Percentiles rank a stretch among this genome's conserved stretches.
These are phyloP conservation scores for Thecaphora thlaspeos DNA, from an alignment of 1,284 basidiomycete genomes.

Conservation along the genomic window DNA sequence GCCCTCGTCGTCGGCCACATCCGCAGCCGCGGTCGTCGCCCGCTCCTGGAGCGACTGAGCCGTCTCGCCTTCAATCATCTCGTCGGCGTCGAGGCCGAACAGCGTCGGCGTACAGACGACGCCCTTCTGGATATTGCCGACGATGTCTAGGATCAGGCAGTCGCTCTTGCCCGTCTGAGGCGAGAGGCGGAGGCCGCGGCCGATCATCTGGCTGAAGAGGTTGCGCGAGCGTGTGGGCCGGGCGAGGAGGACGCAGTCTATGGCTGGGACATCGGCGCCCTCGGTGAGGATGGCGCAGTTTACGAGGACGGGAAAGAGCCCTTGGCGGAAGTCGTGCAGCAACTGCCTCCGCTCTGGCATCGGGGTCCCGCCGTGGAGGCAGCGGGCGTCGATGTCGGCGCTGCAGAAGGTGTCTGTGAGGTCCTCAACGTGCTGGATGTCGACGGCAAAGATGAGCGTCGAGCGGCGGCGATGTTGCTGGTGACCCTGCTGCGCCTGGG, in stretches of 20 bases:
- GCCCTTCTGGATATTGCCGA: conserved; percentile 74
- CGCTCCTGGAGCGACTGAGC: conserved; percentile 19
- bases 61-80: conserved; percentile 63
- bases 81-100: conserved; percentile 78
- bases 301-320: conserved; percentile 79
- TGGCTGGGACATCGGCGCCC: conserved; percentile 59
- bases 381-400: conserved; percentile 82
- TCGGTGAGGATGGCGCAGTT: conserved; percentile 80
- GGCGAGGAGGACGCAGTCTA: conserved; percentile 83
- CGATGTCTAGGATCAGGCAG: conserved; percentile 88
- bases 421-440: conserved; percentile 76
- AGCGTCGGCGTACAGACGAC: conserved; percentile 79
- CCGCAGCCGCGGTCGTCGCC: not conserved
- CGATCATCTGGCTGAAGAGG: conserved; percentile 93
- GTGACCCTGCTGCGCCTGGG: conserved; percentile 16
- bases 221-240: conserved; percentile 78
- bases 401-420: conserved; percentile 73
- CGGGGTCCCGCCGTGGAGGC: conserved; percentile 71
- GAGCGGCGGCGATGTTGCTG: conserved; percentile 74
- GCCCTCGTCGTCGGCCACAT: no score
- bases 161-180: conserved; percentile 77
- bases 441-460: conserved; percentile 86
- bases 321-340: conserved; percentile 70
- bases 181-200: conserved; percentile 83
- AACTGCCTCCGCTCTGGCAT: conserved; percentile 67